These are phyloP conservation scores for Syzygium syzygioides DNA, from an alignment of 441 rosid genomes.

Conservation along the genomic window DNA sequence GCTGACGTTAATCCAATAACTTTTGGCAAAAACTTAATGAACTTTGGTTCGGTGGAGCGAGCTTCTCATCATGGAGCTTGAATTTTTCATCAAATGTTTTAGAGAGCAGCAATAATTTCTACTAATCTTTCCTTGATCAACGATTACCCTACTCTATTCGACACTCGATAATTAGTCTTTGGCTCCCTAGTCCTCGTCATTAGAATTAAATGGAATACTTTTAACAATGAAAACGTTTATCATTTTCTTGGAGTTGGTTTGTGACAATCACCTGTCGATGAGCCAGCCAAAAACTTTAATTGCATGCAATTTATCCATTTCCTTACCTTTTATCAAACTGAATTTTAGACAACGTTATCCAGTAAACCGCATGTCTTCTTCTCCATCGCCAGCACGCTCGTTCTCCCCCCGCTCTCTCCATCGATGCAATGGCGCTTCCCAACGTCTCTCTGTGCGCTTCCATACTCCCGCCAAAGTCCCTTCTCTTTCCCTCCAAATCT, in stretches of 20 bases:
- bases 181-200: not conserved
- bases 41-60: not conserved
- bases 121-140: not conserved
- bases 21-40: not conserved
- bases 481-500: conserved; percentile 13
- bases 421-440: conserved; percentile 9
- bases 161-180: not conserved
- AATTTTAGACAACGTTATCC: not conserved
- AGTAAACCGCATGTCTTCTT: not conserved
- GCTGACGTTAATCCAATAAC: too few relatives aligned
- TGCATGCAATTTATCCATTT: not conserved
- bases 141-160: not conserved
- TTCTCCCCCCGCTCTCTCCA: not conserved
- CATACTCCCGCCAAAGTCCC: conserved; percentile 16
- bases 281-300: not conserved
- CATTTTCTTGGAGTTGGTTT: not conserved
- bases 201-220: not conserved
- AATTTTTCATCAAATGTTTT: not conserved
- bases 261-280: not conserved
- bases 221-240: not conserved
- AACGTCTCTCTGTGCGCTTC: not conserved
- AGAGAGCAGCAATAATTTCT: not conserved
- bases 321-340: not conserved
- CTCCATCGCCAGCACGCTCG: not conserved
- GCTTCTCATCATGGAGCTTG: not conserved